Conservation (phyloP, 2,329 filamentous ascomycete species). For the Zalaria obscura region DNA sequence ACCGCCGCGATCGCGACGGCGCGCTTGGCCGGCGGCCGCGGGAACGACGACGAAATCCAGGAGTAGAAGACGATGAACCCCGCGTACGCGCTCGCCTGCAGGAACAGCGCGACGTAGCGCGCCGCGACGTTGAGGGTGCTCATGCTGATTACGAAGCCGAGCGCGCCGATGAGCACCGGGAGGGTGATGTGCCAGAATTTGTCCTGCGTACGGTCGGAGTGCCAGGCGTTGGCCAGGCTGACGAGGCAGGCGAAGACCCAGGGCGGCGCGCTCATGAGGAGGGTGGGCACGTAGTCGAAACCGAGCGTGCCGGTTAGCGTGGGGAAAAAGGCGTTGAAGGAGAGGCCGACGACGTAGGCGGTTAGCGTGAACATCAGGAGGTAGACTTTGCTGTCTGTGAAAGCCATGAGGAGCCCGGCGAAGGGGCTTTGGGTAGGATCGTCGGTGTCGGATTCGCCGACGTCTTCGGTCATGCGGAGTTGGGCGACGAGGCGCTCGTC, state of each 20-base stretch:
- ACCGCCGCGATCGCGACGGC: conserved; percentile 15
- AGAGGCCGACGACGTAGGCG: conserved; percentile 2
- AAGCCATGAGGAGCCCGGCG: conserved; percentile 9
- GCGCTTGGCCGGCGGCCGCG: conserved; percentile 14
- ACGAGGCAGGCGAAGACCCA: conserved; percentile 17
- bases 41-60: conserved; percentile 32
- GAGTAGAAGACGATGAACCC: conserved; percentile 44
- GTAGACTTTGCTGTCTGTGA: conserved; percentile 12
- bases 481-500: conserved; percentile 23
- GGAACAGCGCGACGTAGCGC: conserved; percentile 46
- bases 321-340: conserved; percentile 18
- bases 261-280: conserved; percentile 17
- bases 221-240: conserved; percentile 7
- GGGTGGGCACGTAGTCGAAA: conserved; percentile 21
- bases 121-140: conserved; percentile 40
- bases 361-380: conserved; percentile 4
- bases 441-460: conserved; percentile 20
- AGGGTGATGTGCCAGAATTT: conserved; percentile 45
- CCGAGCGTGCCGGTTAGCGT: conserved; percentile 22
- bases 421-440: conserved; percentile 30
- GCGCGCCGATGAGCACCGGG: conserved; percentile 38
- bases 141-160: conserved; percentile 48
- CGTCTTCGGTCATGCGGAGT: conserved; percentile 20
- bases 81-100: conserved; percentile 44
- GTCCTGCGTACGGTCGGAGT: conserved; percentile 14